Base-by-base conservation (phyloP, 129 eudicot genomes). In the Flaveria robusta region DNA sequence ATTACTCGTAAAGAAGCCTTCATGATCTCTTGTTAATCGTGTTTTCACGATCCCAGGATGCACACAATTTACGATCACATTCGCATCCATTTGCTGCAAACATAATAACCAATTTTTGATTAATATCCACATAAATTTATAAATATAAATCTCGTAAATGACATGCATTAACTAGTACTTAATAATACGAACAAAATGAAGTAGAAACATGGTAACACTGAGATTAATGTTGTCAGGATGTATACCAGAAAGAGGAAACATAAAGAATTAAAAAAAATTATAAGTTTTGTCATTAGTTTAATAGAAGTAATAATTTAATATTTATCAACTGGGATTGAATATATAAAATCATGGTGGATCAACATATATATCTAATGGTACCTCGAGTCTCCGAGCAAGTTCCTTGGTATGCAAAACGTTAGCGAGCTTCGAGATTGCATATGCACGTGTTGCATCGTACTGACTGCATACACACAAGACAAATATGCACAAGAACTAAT, bases 371-470 rank as follows among this genome's bases (percentile, higher is more conserved):
- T 13, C 66, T 60, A 60, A 60, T 63, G 14, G n/a, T 75, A 78
- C 96, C 85, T 82, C 15, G 72, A 90, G 87, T 80, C 75, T 80
- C 54, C 45, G 82, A 77, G 96, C 94, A 70, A 93, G 96, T 76
- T 88, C 98, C 90, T 86, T 88, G 88, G 98, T 90, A 74, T 90
- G 97, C 85, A 93, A 85, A 83, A 93, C 88, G 89, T 90, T 93
- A 68, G 98, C 98, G 39, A 93, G 90, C 88, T 93, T 93, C 79
- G 98, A 93, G 83, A 90, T 83, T 49, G 98, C 92, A 79, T 93
- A 93, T 45, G 98, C 98, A 87, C 98, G 96, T 87, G 98, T 93
- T 68, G 96, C 96, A 79, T 91, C 93, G 81, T 88, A 91, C 73
- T 84, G 46, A 79, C 93, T 88, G 83, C 66, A 69, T 65, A 69